Base-by-base conservation (phyloP, 2,329 filamentous ascomycete genomes). In the Neofusicoccum kwambonambiense region DNA sequence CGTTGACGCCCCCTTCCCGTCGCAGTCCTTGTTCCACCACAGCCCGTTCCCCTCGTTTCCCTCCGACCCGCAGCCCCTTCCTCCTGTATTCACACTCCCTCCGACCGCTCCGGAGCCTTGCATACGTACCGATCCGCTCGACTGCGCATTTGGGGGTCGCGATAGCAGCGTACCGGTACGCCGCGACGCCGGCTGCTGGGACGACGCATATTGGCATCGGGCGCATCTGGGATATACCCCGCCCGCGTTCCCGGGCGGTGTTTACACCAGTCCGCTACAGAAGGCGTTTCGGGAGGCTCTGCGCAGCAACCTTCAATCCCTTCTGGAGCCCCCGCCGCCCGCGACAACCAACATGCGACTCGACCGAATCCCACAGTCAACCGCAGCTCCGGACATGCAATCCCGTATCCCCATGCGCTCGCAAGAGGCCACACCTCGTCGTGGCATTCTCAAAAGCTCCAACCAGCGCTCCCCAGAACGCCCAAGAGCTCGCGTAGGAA, bases 1-100 rank as follows among this genome's bases (percentile, higher is more conserved):
- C 81, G 89, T 90, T 69, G 41, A 64, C 19, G 73, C 72, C 68
- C 69, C 73, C 67, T 67, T 68, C 58, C 77, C 77, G 73, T 62
- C 70, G 70, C 61, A 61, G 65, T 67, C 66, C 73, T 76, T 69
- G 69, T 69, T 71, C 68, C 65, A 65, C 66, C 75, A 72, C 70
- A 72, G 68, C 67, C 66, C 71, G 65, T 76, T 72, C 67, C 71
- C 73, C 63, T 72, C 68, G 68, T 73, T 72, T 70, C 70, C 74
- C 67, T 65, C 70, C 64, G 65, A 67, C 31, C 75, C 74, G 62
- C 73, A 75, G 63, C 70, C 78, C 63, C 72, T 82, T 70, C 77
- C 78, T 65, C 77, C 78, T 54, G 75, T 81, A 71, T 76, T 79
- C 70, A 77, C 76, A 69, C 76, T 79, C 68, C 75, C 78, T 69